Evolutionary conservation across 2,329 filamentous ascomycete genomes (phyloP).

Genomic region (Mycosphaerella sp.): DNA sequence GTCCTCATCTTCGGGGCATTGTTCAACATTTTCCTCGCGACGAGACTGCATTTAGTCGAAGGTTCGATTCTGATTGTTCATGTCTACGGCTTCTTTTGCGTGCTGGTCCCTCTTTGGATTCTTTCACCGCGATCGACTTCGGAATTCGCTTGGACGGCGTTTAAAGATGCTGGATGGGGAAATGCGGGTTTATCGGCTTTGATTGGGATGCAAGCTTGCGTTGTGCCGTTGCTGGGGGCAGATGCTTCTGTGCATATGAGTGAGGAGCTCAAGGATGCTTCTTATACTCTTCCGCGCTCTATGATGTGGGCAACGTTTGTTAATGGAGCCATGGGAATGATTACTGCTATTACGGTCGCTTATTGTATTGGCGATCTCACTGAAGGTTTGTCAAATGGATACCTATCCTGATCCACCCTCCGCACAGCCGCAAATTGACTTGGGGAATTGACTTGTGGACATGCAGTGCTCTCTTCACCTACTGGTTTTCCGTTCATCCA

Average conservation of each 20-base stretch:
- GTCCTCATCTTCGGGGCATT: conserved; percentile 15
- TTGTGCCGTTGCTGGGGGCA: conserved; percentile 12
- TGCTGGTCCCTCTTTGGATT: conserved; percentile 19
- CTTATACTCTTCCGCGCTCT: conserved; percentile 18
- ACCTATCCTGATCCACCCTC: no score
- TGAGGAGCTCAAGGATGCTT: conserved; percentile 28
- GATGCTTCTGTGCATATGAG: conserved; percentile 20
- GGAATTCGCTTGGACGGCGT: conserved; percentile 15
- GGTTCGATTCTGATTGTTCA: conserved; percentile 30
- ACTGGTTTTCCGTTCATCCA: conserved; percentile 24
- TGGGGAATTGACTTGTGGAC: background rate
- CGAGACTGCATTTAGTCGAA: conserved; percentile 25
- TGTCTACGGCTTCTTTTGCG: conserved; percentile 22
- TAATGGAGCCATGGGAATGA: conserved; percentile 15
- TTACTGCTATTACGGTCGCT: conserved; percentile 18
- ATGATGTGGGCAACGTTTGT: conserved; percentile 18
- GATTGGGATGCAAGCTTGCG: conserved; percentile 34
- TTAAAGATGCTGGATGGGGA: conserved; percentile 29
- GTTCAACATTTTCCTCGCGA: conserved; percentile 24
- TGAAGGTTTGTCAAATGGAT: background rate
- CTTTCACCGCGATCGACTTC: conserved; percentile 14
- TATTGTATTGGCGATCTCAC: conserved; percentile 20
- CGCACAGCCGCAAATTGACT: background rate
- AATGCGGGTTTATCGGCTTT: conserved; percentile 37
- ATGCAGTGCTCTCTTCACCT: conserved; percentile 23